Percentiles rank a stretch among this genome's conserved stretches.
Conservation (phyloP, 257 asterid genomes). For the Ligustrum vulgare region DNA sequence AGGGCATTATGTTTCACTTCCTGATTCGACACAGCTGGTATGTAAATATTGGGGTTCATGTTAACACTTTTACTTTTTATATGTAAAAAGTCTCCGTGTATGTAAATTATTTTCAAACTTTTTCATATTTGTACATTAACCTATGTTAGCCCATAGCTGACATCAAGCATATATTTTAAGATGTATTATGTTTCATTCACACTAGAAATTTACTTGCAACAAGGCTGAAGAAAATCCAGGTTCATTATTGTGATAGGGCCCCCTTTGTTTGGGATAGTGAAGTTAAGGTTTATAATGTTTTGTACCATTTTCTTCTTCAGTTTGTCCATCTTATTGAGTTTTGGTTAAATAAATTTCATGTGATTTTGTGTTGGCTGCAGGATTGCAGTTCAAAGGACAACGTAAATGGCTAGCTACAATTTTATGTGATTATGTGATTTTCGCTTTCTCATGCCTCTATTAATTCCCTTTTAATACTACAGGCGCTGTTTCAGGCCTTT, state of each 20-base stretch:
- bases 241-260: slow-evolving; percentile 81
- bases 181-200: not conserved
- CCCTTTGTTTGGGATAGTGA: slow-evolving; percentile 89
- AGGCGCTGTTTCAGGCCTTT: slow-evolving; percentile 61
- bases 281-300: slow-evolving; percentile 50
- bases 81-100: too few relatives aligned
- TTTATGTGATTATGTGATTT: not conserved
- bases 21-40: too few relatives aligned
- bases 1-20: too few relatives aligned
- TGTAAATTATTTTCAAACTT: too few relatives aligned
- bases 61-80: too few relatives aligned
- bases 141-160: not conserved
- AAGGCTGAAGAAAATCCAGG: slow-evolving; percentile 92
- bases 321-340: too few relatives aligned
- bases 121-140: too few relatives aligned
- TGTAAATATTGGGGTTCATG: too few relatives aligned
- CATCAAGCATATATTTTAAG: not conserved
- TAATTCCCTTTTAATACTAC: not conserved
- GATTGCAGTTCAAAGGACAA: slow-evolving; percentile 85
- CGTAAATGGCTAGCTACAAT: slow-evolving; percentile 74
- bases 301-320: not conserved
- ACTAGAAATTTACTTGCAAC: slow-evolving; percentile 39
- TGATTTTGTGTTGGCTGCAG: slow-evolving; percentile 50
- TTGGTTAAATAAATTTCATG: not conserved
- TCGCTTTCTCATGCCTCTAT: too few relatives aligned